phyloP scores from a whole-genome alignment of 75 land plant genomes.

The Cunninghamia lanceolata region DNA sequence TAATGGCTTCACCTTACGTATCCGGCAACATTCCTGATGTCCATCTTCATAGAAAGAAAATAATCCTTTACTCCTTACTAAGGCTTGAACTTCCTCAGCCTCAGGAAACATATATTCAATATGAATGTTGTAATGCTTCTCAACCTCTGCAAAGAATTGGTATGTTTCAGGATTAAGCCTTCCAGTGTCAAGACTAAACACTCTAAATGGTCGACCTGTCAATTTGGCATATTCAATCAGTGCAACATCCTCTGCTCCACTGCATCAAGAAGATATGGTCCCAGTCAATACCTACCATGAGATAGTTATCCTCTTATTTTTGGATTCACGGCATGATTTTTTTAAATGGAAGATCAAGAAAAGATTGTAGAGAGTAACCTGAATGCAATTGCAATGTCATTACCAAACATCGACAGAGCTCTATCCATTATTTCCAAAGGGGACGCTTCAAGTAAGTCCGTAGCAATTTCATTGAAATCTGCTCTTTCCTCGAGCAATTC shows the following conservation, averaged over 20 bases:
- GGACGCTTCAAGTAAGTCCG: constrained; percentile 61
- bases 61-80: constrained; percentile 79
- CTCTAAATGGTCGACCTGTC: constrained; percentile 79
- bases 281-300: not conserved
- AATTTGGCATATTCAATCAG: constrained; percentile 79
- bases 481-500: constrained; percentile 30
- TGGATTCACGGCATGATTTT: not conserved
- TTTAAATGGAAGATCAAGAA: too few species aligned
- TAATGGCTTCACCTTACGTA: constrained; percentile 83
- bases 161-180: constrained; percentile 85
- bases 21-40: constrained; percentile 93
- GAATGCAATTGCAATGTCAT: constrained; percentile 96
- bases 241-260: constrained; percentile 94
- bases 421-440: constrained; percentile 92
- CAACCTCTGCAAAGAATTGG: constrained; percentile 71
- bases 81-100: constrained; percentile 76
- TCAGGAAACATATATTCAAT: constrained; percentile 97
- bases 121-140: constrained; percentile 84
- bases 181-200: constrained; percentile 88
- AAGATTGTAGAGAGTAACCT: constrained; percentile 39
- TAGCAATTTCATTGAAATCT: constrained; percentile 54
- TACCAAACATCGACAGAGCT: constrained; percentile 75
- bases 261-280: constrained; percentile 19
- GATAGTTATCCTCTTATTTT: not conserved
- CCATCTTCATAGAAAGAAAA: constrained; percentile 97